Percentiles rank a stretch among this genome's conserved stretches.
Conservation (phyloP, 2,329 filamentous ascomycete species). For the Delphinella strobiligena region DNA sequence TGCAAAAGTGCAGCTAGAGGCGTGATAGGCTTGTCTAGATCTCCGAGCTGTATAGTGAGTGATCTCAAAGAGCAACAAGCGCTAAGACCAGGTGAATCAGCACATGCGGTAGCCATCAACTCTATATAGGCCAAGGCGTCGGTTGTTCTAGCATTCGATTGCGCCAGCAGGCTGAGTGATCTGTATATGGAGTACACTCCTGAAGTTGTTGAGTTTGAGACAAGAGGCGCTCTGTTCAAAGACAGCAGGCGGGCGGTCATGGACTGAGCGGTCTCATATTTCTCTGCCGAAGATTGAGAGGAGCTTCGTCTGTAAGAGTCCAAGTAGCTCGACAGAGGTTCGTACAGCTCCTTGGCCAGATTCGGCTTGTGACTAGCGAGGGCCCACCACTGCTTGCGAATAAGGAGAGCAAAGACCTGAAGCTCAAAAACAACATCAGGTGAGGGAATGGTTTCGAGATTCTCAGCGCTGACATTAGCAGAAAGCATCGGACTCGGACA, state of each 20-base stretch:
- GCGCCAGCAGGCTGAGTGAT: background rate
- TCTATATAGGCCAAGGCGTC: background rate
- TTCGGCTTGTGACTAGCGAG: conserved; percentile 49
- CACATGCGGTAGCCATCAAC: background rate
- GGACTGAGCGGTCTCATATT: background rate
- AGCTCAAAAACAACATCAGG: conserved; percentile 49
- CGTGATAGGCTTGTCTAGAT: background rate
- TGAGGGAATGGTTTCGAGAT: conserved; percentile 42
- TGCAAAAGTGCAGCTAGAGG: background rate
- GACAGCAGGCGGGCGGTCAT: too few relatives aligned
- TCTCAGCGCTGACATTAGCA: conserved; percentile 45
- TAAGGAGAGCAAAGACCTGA: conserved; percentile 50
- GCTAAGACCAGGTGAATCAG: background rate
- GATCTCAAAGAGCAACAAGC: background rate
- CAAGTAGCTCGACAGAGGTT: conserved; percentile 52
- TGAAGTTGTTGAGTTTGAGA: background rate
- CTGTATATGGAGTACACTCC: background rate
- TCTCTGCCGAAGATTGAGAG: background rate
- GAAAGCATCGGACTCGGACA: conserved; percentile 54
- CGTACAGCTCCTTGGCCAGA: conserved; percentile 51
- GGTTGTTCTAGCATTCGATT: background rate
- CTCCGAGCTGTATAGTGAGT: background rate
- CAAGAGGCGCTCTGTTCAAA: too few relatives aligned
- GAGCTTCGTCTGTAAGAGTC: conserved; percentile 37
- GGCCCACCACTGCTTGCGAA: conserved; percentile 54